These are phyloP conservation scores for Debaryomyces tyrocola DNA, from an alignment of 805 yeast genomes.

Conservation along the genomic window DNA sequence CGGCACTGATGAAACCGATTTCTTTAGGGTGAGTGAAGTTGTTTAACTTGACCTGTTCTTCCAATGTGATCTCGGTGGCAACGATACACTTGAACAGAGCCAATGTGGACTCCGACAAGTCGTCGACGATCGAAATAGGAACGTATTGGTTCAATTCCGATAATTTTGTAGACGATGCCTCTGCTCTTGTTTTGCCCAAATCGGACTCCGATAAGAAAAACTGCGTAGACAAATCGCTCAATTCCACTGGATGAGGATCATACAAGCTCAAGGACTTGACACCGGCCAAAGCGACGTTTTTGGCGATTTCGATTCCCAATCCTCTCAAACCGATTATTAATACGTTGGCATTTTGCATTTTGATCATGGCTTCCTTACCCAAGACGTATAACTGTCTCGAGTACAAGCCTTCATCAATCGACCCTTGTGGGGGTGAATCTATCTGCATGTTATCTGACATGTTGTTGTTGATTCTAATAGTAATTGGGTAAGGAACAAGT, in stretches of 20 bases:
- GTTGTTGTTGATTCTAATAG: neutral
- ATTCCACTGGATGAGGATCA: slow-evolving; percentile 69
- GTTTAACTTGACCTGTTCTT: slow-evolving; percentile 75
- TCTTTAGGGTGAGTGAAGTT: slow-evolving; percentile 68
- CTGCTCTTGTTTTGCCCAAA: slow-evolving; percentile 77
- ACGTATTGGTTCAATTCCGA: slow-evolving; percentile 88
- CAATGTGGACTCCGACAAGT: slow-evolving; percentile 55
- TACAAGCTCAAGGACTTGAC: slow-evolving; percentile 85
- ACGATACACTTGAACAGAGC: slow-evolving; percentile 73
- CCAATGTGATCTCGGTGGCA: slow-evolving; percentile 72
- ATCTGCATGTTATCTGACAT: slow-evolving; percentile 40
- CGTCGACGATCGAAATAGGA: slow-evolving; percentile 68
- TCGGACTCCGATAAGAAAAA: slow-evolving; percentile 75
- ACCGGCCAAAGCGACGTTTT: slow-evolving; percentile 95
- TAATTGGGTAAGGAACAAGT: neutral
- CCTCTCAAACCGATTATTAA: slow-evolving; percentile 88
- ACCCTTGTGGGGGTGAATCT: slow-evolving; percentile 37
- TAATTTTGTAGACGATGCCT: slow-evolving; percentile 62
- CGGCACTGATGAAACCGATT: slow-evolving; percentile 80
- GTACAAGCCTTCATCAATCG: slow-evolving; percentile 91
- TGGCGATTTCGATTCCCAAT: slow-evolving; percentile 93
- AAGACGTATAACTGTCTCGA: slow-evolving; percentile 95
- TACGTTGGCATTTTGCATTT: slow-evolving; percentile 94
- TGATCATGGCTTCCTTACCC: slow-evolving; percentile 97
- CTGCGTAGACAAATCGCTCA: slow-evolving; percentile 83